A percentile compares a stretch with the other conserved stretches of the same genome.
phyloP scores from a whole-genome alignment of 139 green algal species.

The Bryopsis sp. region DNA sequence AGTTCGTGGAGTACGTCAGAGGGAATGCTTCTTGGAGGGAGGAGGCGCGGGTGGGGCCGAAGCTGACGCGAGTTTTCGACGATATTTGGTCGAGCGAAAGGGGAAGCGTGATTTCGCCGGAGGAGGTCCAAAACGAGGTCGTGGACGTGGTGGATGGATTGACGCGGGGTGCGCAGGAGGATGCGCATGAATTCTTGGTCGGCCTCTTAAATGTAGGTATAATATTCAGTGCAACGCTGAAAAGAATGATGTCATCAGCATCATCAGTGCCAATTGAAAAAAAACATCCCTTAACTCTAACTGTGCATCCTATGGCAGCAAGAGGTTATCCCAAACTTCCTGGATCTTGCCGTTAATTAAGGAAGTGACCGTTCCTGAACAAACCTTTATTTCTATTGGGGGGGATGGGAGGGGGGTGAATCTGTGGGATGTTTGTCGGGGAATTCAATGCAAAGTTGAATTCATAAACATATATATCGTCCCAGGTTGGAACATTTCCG shows the following conservation, averaged over 20 bases:
- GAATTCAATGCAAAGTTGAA: too few species aligned
- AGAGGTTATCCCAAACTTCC: too few species aligned
- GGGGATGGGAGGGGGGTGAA: too few species aligned
- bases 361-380: too few species aligned
- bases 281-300: background rate
- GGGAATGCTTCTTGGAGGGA: background rate
- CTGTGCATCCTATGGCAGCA: background rate
- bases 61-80: background rate
- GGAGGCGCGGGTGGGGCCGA: background rate
- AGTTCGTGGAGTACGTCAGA: slow-evolving; percentile 6
- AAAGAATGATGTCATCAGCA: background rate
- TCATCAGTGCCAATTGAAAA: background rate
- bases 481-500: too few species aligned
- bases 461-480: too few species aligned
- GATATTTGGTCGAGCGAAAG: background rate
- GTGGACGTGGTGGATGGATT: too few species aligned
- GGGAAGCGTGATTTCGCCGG: background rate
- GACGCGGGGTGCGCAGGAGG: background rate
- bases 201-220: background rate
- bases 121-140: background rate
- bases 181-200: slow-evolving; percentile 14
- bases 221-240: background rate
- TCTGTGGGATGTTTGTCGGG: too few species aligned
- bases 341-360: too few species aligned
- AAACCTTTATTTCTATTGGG: too few species aligned